phyloP scores from a whole-genome alignment of 108 stramenopile species.

The Skeletonema costatum region DNA sequence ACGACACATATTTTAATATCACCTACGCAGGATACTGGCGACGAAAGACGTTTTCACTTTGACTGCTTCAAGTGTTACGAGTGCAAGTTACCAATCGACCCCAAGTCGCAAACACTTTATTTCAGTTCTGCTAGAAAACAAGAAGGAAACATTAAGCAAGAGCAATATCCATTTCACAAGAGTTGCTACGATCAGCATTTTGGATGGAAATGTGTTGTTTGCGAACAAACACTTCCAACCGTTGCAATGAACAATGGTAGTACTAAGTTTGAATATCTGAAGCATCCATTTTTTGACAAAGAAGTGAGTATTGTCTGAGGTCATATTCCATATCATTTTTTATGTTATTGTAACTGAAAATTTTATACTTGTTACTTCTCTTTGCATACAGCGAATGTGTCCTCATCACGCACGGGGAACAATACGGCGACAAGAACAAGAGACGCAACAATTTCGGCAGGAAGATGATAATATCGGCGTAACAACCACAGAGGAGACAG shows the following conservation, averaged over 20 bases:
- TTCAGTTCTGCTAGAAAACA: conserved; percentile 21
- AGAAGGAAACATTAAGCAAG: conserved; percentile 5
- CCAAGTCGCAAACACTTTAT: conserved; percentile 4
- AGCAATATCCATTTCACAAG: conserved; percentile 47
- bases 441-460: neutral
- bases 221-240: conserved; percentile 51
- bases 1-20: neutral
- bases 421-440: neutral
- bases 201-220: conserved; percentile 62
- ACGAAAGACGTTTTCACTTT: conserved; percentile 40
- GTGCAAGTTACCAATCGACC: conserved; percentile 56
- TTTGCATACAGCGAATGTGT: neutral
- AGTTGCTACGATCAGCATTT: conserved; percentile 57
- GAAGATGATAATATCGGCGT: neutral
- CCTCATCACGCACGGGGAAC: neutral
- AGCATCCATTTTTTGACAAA: conserved; percentile 72
- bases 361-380: neutral
- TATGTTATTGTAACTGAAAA: neutral
- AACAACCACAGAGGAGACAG: neutral
- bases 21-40: neutral
- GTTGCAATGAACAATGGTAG: conserved; percentile 18
- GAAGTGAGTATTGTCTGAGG: conserved; percentile 60
- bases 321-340: conserved; percentile 17
- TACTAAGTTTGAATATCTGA: conserved; percentile 38
- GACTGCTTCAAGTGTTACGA: conserved; percentile 60